Evolutionary conservation across 345 rosid species (phyloP), one percentile per base, ranked within the genome.

Genomic region (Hibiscus tridactylites): DNA sequence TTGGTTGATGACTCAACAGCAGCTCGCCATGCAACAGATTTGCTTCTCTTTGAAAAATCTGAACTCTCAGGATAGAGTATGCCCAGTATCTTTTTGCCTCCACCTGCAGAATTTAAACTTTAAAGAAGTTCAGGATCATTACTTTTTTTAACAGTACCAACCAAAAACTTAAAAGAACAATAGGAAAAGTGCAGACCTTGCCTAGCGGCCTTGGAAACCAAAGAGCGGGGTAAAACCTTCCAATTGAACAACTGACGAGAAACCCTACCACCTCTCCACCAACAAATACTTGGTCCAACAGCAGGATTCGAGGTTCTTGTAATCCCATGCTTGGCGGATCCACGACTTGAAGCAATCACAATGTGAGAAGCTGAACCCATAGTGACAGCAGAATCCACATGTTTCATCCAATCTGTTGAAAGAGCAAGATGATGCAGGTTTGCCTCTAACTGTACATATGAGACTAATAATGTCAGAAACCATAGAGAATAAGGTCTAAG

Each of bases 221-320:
- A 77, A 71, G 86, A 75, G 61, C 31, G 72, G 74, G 97, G 97
- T 75, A 92, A 80, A 57, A 68, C 88, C 85, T 95, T 95, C 97
- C 97, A 95, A 74, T 71, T 88, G 83, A 88, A 92, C 78, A 92
- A 69, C 74, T 69, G 85, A 70, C 91, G 88, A 74, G 99, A 91
- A 69, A 91, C 70, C 76, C 77, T 77, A 68, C 99, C 99, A 69
- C 99, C 99, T 73, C 99, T 95, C 97, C 97, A 88, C 97, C 97
- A 95, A 76, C 84, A 83, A 80, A 92, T 83, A 70, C 84, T 70
- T 70, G 89, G 82, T 74, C 92, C 97, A 66, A 85, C 80, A 46
- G 86, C 78, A 79, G 85, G 75, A 80, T 79, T 87, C 35, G 85
- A 65, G 62, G 86, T 78, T 78, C 82, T 88, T 79, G 89, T 84